Base-by-base conservation (phyloP, 139 green algal species). In the Gonium pectorale region DNA sequence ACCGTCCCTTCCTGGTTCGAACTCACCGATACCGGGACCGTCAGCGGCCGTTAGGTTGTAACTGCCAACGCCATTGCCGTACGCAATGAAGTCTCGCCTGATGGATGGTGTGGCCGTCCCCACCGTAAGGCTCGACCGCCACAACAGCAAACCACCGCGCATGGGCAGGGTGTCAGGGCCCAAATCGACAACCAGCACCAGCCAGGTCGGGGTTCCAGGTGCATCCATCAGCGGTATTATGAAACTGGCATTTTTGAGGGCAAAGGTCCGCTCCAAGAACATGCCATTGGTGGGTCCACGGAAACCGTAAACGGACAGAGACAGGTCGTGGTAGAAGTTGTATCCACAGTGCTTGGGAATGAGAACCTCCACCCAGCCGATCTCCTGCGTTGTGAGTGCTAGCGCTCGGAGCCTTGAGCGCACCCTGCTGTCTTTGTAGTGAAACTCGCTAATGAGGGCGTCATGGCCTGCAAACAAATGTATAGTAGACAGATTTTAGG, bases 401-500 rank as follows among this genome's bases (percentile, higher is more conserved):
- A 22, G 49, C 13, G 49, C 49, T 17, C 17, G 49, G 17, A 56
- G 49, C 49, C 49, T 26, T 13, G 6, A n/a, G 19, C 22, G 56
- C 56, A 64, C 56, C 19, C 15, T 22, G 56, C 22, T 15, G 22
- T 64, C 19, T n/a, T 15, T 64, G 56, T 64, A 29, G 56, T 64
- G n/a, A n/a, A n/a, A n/a, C n/a, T 64, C 56, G 22, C 56, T n/a
- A 6, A 64, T 6, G 19, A 64, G 56, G 19, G 56, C 56, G 15
- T 64, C 56, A n/a, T 64, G 56, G n/a, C 56, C 56, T 64, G 56
- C 41, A 69, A n/a, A n/a, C n/a, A n/a, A n/a, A n/a, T n/a, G n/a
- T n/a, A n/a, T n/a, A n/a, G n/a, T n/a, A n/a, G n/a, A n/a, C n/a
- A n/a, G n/a, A n/a, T n/a, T n/a, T n/a, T n/a, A n/a, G n/a, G n/a